phyloP scores from a whole-genome alignment of 306 rosid genomes.

The Astragalus glycyphyllos region DNA sequence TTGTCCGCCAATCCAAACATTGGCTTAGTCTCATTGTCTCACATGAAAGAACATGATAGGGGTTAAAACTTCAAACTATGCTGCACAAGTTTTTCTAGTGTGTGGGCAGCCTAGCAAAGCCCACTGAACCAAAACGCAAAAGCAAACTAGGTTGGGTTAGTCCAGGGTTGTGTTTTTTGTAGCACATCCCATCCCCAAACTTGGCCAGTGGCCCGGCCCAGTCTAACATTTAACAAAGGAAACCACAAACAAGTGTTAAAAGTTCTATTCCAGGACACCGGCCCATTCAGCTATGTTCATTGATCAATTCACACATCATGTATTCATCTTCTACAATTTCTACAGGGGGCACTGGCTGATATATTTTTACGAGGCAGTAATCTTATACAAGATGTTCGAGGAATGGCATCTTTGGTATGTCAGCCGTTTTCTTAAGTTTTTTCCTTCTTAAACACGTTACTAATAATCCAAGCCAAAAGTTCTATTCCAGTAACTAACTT shows the following conservation, averaged over 20 bases:
- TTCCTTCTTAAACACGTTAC: not conserved
- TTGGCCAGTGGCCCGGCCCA: no score
- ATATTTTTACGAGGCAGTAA: conserved; percentile 84
- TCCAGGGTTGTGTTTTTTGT: no score
- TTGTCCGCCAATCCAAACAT: no score
- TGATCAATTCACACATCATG: conserved; percentile 5
- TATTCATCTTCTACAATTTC: no score
- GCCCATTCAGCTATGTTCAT: not conserved
- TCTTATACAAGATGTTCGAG: conserved; percentile 74
- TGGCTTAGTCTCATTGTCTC: conserved; percentile 24
- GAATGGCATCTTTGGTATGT: conserved; percentile 92
- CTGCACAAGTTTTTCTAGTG: not conserved
- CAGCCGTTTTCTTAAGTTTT: not conserved
- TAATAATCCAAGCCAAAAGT: conserved; percentile 3
- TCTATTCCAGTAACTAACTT: conserved; percentile 35
- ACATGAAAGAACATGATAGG: not conserved
- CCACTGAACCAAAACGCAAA: no score
- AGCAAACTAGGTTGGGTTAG: no score
- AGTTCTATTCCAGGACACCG: no score
- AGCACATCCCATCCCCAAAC: no score
- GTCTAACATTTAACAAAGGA: no score
- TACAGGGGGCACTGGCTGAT: conserved; percentile 90
- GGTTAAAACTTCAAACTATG: conserved; percentile 4
- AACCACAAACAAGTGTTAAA: no score
- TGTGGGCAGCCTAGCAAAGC: not conserved